Evolutionary conservation across 371 early-diverging fungal genomes (phyloP), one percentile per base, ranked within the genome.

Genomic region (Zancudomyces culisetae): DNA sequence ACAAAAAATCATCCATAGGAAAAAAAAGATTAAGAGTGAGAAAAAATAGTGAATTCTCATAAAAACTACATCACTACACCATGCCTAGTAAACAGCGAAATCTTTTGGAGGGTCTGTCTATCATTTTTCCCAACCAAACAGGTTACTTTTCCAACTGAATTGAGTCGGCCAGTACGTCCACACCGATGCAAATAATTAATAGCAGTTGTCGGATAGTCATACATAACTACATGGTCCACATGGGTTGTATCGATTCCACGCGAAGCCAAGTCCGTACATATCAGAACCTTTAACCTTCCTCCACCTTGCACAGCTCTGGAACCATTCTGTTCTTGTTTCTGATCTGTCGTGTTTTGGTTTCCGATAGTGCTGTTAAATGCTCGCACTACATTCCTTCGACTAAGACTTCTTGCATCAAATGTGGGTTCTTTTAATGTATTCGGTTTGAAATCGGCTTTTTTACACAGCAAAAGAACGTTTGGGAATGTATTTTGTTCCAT

Each of bases 121-220:
- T 89, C 87, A 53, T 80, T 78, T 45, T 78, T 75, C 8, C 80
- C 78, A 2, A 92, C 74, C 46, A 92, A 68, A 24, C 79, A 76
- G 8, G 90, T 87, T 2, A 90, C 87, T 46, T 85, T 77, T 12
- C 98, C 98, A 10, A 64, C 65, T 13, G 74, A 71, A 2, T 95
- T 93, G 1, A 81, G 84, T 42, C 96, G 73, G 2, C 90, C 98
- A 0, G 98, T 96, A 27, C 98, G 70, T 0, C 98, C 98, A 0
- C 86, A 80, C n/a, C 98, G 79, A 67, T 98, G 98, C 46, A 96
- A 60, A 64, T 91, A 98, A 63, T 93, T 90, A 20, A 93, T 80
- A 0, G 81, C 80, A 2, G 81, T 85, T 10, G 82, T 78, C 1
- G 98, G 98, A 60, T 96, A 87, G 54, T 98, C 97, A 61, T 83